Evolutionary conservation across 192 early-diverging fungal species (phyloP).

Genomic region (Umbelopsis ramanniana): DNA sequence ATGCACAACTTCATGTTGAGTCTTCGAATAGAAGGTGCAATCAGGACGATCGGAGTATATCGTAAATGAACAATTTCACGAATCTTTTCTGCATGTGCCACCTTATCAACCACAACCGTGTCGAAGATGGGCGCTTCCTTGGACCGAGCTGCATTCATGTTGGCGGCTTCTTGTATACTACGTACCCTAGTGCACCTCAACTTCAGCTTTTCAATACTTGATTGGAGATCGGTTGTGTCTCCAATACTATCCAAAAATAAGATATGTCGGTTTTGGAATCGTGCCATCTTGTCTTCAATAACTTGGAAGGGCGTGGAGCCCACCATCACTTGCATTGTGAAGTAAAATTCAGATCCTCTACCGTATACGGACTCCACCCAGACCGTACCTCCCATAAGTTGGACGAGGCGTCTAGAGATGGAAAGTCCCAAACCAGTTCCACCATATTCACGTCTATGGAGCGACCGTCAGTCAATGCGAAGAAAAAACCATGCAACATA

Average conservation of each 20-base stretch:
- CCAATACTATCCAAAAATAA: constrained; percentile 66
- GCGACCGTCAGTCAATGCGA: background rate
- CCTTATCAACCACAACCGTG: constrained; percentile 71
- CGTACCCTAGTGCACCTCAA: constrained; percentile 49
- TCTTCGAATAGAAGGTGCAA: constrained; percentile 57
- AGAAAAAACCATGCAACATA: background rate
- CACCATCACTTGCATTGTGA: constrained; percentile 61
- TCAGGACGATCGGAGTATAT: constrained; percentile 79
- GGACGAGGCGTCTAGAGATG: constrained; percentile 79
- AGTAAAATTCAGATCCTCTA: constrained; percentile 79
- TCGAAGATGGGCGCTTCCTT: constrained; percentile 61
- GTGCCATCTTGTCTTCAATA: constrained; percentile 41
- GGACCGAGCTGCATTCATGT: constrained; percentile 34
- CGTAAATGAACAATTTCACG: constrained; percentile 61
- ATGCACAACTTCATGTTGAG: constrained; percentile 74
- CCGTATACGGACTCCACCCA: constrained; percentile 77
- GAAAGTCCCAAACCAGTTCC: constrained; percentile 87
- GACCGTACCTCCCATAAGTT: constrained; percentile 79
- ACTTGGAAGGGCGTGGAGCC: background rate
- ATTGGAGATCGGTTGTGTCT: constrained; percentile 51
- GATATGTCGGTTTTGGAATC: constrained; percentile 66
- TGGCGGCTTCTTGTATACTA: constrained; percentile 55
- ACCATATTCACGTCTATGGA: constrained; percentile 69
- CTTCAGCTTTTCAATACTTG: constrained; percentile 53
- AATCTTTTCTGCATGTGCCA: constrained; percentile 65